Evolutionary conservation across 1,284 basidiomycete species (phyloP), one percentile per base, ranked within the genome.

Genomic region (Tilletiopsis washingtonensis): DNA sequence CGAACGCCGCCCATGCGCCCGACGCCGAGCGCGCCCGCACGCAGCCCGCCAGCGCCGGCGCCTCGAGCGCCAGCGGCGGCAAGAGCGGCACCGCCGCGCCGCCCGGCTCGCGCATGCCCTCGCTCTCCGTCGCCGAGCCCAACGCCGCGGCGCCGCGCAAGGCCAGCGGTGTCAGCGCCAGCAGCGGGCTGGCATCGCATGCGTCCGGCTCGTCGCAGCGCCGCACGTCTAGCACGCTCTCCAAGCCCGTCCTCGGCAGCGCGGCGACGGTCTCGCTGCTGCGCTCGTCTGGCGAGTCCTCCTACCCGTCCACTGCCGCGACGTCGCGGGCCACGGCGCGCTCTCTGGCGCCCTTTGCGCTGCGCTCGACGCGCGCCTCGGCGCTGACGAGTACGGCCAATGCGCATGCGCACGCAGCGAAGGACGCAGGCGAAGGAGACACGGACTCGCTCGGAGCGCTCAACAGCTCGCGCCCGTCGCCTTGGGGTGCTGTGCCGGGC

Each of bases 401-500:
- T 56, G 12, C 56, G 54, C 17, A 49, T 41, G n/a, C 51, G 54
- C 11, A 43, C 40, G 25, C 29, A 15, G 19, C 14, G 9, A 15
- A 29, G 11, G 34, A 26, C 25, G 42, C 32, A 12, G 24, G 36
- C 6, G n/a, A 24, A 46, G 7, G 14, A 52, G 20, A 46, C 32
- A 17, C 12, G 3, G 32, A 34, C 32, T 12, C 12, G 12, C 17
- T 34, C 12, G 32, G 32, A 34, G 32, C 32, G 12, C 32, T 34
- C 1, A 34, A 34, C 17, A 12, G 7, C 20, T 6, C 14, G 2
- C 38, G 38, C 17, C 38, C 15, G 9, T 4, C 38, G 20, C 38
- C 38, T 40, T 64, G 61, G 61, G 61, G 60, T 1, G 53, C 59
- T 21, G 57, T 70, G 4, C 67, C 67, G 0, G 67, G 67, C 47